phyloP scores from a whole-genome alignment of 768 basidiomycete genomes.

The Rhizopogon sp. region DNA sequence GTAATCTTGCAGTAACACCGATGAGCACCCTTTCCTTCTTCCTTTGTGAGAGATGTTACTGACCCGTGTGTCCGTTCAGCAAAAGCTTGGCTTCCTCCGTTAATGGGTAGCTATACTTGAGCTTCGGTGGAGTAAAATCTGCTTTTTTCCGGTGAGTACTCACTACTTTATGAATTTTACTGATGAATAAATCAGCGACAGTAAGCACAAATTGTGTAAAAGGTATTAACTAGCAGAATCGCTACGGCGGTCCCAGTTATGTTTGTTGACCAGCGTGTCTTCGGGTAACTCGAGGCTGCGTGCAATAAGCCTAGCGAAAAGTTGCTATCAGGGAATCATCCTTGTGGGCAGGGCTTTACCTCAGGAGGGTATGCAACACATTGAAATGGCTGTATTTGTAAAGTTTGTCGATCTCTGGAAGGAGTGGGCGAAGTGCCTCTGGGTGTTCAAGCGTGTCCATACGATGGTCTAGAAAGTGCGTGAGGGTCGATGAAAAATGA shows the following conservation, averaged over 20 bases:
- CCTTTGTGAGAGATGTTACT: too few species aligned
- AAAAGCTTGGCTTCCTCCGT: too few species aligned
- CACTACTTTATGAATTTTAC: too few species aligned
- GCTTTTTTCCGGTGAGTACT: too few species aligned
- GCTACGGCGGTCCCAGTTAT: slow-evolving; percentile 17
- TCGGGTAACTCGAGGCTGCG: slow-evolving; percentile 42
- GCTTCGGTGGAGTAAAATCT: too few species aligned
- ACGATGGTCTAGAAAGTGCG: slow-evolving; percentile 36
- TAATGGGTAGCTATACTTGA: too few species aligned
- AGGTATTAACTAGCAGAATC: too few species aligned
- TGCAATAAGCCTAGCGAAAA: slow-evolving; percentile 30
- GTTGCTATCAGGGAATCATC: not conserved
- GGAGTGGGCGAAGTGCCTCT: slow-evolving; percentile 19
- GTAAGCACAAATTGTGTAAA: too few species aligned
- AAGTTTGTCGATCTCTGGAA: slow-evolving; percentile 25
- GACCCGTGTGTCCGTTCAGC: too few species aligned
- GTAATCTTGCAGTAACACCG: too few species aligned
- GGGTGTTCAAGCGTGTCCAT: slow-evolving; percentile 25
- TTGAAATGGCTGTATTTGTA: slow-evolving; percentile 22
- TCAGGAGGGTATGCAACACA: slow-evolving; percentile 20
- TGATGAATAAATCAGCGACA: too few species aligned
- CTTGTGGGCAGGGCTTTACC: slow-evolving; percentile 5
- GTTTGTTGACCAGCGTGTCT: slow-evolving; percentile 36
- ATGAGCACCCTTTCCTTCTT: too few species aligned
- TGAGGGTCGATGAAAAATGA: not conserved